A percentile compares a stretch with the other conserved stretches of the same genome.
Evolutionary conservation across 2,329 filamentous ascomycete species (phyloP).

Genomic region (Trichoderma asperellum): DNA sequence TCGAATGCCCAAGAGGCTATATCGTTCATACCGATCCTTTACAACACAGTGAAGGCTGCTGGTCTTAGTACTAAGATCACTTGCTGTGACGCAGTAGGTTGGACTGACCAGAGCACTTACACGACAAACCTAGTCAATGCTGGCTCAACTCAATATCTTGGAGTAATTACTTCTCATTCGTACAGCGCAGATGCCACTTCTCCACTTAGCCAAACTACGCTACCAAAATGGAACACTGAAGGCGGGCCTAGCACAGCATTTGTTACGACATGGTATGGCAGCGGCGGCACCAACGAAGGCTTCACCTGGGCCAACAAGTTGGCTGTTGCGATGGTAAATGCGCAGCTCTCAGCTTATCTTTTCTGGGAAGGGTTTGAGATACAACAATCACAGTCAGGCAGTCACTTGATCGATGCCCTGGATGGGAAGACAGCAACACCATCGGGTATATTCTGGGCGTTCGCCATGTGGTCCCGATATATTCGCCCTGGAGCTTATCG

Average conservation of each 20-base stretch:
- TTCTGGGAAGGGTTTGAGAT: conserved; percentile 21
- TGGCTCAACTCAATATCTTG: conserved; percentile 5
- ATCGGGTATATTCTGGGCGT: conserved; percentile 23
- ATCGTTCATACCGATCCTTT: conserved; percentile 12
- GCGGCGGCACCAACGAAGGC: conserved; percentile 9
- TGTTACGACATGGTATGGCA: conserved; percentile 11
- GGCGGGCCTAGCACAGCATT: conserved; percentile 14
- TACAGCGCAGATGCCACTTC: conserved; percentile 14
- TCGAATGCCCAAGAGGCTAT: conserved; percentile 21
- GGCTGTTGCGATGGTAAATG: conserved; percentile 18
- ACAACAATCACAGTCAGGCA: conserved; percentile 17
- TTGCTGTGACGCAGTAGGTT: conserved; percentile 14
- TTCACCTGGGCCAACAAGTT: conserved; percentile 19
- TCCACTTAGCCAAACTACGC: conserved; percentile 9
- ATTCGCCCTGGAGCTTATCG: conserved; percentile 6
- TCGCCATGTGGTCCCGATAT: conserved; percentile 24
- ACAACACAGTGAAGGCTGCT: conserved; percentile 13
- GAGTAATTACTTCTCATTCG: conserved; percentile 9
- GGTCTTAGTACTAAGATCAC: conserved; percentile 15
- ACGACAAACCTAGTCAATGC: conserved; percentile 19
- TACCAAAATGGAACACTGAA: conserved; percentile 20
- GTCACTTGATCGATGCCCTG: conserved; percentile 14
- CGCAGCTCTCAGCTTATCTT: conserved; percentile 6
- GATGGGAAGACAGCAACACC: conserved; percentile 15
- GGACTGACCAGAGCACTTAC: conserved; percentile 15